Evolutionary conservation across 305 asterid genomes (phyloP).

Genomic region (Petunia hybrid): DNA sequence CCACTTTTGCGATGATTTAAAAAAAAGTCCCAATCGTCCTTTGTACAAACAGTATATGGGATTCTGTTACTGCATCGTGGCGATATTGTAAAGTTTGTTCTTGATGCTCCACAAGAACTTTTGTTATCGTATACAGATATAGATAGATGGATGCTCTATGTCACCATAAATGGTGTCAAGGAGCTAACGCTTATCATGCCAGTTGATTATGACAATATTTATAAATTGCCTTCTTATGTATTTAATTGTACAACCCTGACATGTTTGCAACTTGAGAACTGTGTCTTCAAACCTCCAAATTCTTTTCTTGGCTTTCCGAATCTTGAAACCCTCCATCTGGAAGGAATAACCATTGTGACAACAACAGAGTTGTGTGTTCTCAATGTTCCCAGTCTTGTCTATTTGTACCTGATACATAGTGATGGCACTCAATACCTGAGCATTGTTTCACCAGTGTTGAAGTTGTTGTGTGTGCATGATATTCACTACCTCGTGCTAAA

Average conservation of each 20-base stretch:
- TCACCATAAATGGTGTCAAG: neutral
- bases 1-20: neutral
- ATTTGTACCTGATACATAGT: neutral
- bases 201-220: neutral
- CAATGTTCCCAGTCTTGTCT: neutral
- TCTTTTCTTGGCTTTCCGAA: neutral
- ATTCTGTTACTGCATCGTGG: conserved; percentile 30
- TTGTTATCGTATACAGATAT: too few relatives aligned
- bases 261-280: neutral
- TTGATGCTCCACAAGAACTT: neutral
- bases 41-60: neutral
- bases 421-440: neutral
- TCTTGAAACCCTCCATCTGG: neutral
- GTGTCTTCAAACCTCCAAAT: neutral
- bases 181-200: conserved; percentile 2
- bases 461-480: too few relatives aligned
- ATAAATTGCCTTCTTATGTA: conserved; percentile 6
- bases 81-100: neutral
- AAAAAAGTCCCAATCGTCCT: neutral
- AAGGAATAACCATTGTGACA: neutral
- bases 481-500: too few relatives aligned
- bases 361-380: neutral
- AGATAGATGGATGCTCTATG: too few relatives aligned
- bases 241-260: conserved; percentile 19
- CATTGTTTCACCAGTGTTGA: too few relatives aligned